phyloP scores from a whole-genome alignment of 1,284 basidiomycete genomes.

The Cutaneotrichosporon cavernicola region DNA sequence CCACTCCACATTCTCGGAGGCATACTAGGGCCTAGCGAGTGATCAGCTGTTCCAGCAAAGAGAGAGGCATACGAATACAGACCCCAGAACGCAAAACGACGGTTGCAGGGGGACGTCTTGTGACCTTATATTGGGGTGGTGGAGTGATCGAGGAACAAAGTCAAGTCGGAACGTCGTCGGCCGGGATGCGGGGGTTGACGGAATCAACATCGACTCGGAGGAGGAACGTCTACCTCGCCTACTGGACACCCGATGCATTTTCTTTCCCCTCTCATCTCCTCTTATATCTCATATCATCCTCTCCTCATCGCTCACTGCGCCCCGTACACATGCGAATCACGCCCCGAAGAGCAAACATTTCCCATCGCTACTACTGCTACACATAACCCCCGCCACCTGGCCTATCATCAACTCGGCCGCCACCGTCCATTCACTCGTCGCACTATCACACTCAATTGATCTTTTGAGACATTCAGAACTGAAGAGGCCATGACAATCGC shows the following conservation, averaged over 20 bases:
- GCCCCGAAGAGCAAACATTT: neutral
- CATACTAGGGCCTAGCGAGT: no score
- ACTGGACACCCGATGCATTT: neutral
- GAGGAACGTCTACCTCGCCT: neutral
- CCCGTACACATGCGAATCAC: neutral
- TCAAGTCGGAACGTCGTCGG: no score
- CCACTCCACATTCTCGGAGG: no score
- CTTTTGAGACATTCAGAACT: neutral
- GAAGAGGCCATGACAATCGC: slow-evolving; percentile 18
- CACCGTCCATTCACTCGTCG: neutral
- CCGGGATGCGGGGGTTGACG: no score
- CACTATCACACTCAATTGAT: neutral
- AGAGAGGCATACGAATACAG: no score
- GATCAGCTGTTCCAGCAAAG: no score
- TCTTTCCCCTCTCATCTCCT: neutral
- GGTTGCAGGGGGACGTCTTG: no score
- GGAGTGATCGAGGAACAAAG: no score
- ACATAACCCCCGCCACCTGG: neutral
- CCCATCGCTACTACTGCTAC: neutral
- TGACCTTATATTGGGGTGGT: no score
- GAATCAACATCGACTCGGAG: neutral
- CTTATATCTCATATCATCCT: neutral
- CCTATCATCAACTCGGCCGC: neutral
- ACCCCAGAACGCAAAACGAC: no score
- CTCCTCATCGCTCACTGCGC: neutral